phyloP scores from a whole-genome alignment of 495 filamentous ascomycete species.

The Pyronema omphalodes region DNA sequence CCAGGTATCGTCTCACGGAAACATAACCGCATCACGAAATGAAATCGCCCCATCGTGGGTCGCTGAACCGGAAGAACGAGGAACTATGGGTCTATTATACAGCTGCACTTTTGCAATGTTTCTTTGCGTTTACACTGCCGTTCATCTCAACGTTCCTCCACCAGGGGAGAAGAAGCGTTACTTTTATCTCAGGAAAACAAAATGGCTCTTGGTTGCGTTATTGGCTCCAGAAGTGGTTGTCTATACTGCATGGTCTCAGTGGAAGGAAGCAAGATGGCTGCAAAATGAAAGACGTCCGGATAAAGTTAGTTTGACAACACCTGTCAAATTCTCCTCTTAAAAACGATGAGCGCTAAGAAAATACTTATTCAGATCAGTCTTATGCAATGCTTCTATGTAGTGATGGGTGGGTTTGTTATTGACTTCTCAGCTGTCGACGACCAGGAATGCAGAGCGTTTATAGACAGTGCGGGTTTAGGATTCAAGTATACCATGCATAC shows the following conservation, averaged over 20 bases:
- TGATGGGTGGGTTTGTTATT: conserved; percentile 24
- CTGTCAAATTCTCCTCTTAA: neutral
- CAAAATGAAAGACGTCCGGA: no score
- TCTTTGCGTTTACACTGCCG: conserved; percentile 15
- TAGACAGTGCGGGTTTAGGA: neutral
- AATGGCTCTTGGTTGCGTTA: conserved; percentile 5
- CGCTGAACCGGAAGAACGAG: conserved; percentile 6
- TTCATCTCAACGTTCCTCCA: conserved; percentile 7
- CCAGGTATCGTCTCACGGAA: conserved; percentile 3
- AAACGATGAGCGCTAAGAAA: neutral
- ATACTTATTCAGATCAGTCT: no score
- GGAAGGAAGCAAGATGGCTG: neutral
- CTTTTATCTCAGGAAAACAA: neutral
- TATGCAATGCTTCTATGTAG: conserved; percentile 8
- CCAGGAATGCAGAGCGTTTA: neutral
- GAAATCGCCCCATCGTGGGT: conserved; percentile 6
- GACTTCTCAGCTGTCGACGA: neutral
- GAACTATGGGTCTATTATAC: conserved; percentile 14
- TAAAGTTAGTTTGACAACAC: neutral
- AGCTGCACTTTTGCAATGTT: conserved; percentile 16
- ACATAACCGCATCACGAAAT: neutral
- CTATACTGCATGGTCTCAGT: neutral
- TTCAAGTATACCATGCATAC: no score
- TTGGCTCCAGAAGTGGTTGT: conserved; percentile 7
- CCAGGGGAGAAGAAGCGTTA: neutral